Evolutionary conservation across 2,329 filamentous ascomycete genomes (phyloP), one percentile per base, ranked within the genome.

Genomic region (Epichloe festucae): DNA sequence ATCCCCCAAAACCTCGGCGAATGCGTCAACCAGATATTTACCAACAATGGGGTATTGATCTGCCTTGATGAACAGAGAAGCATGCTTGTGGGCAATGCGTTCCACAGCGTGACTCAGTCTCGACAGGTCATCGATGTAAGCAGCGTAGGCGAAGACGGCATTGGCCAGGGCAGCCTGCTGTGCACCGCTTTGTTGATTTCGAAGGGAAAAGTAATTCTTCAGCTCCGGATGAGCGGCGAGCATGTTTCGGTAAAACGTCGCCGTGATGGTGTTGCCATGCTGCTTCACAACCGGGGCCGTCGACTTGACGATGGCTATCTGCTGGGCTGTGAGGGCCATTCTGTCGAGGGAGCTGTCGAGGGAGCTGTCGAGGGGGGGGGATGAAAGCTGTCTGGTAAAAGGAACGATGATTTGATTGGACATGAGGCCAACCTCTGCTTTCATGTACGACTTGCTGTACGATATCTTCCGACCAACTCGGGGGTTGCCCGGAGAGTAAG

Each of bases 51-150:
- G 67, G 63, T 90, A 90, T 50, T 89, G 81, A 21, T 81, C 82
- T 0, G 85, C 74, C 56, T 73, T 69, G 60, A 90, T 77, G 62
- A 78, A 79, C n/a, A 90, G 73, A 1, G 79, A 84, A 23, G 76
- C 84, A 62, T 90, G 86, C 69, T 89, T 89, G 60, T 89, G 79
- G 52, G 82, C 83, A 57, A 91, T 89, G 59, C 82, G 77, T 65
- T 87, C 82, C 14, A 79, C 71, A 36, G 69, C 70, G 35, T 76
- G 72, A 12, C 64, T 64, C 4, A 89, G 72, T 19, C 71, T 76
- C 46, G 73, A 76, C 0, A 87, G 74, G 61, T 88, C 75, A 65
- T 88, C 84, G 61, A 90, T 84, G 65, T 88, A 75, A 36, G 74
- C 70, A 47, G 87, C 86, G 61, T 89, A 90, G 50, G 84, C 83